Base-by-base conservation (phyloP, 2,329 filamentous ascomycete genomes). In the Paramyrothecium roridum region DNA sequence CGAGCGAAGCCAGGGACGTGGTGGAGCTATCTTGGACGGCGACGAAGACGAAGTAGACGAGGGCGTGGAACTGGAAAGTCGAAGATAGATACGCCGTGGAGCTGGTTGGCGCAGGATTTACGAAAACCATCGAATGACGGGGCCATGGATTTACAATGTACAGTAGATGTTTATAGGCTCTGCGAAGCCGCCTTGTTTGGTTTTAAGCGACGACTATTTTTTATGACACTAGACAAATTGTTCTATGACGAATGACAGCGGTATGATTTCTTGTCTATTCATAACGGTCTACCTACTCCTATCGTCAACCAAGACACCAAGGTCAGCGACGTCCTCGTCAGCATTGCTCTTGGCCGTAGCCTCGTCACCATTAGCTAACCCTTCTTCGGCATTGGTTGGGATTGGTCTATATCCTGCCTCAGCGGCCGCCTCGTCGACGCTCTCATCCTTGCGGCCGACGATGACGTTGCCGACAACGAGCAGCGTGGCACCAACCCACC, bases 401-500 rank as follows among this genome's bases (percentile, higher is more conserved):
- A 73, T 57, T 12, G 67, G 63, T 17, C 61, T 65, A 51, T 71
- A 71, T 2, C 60, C 69, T 43, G 63, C 67, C 30, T 66, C 67
- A 3, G 58, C 16, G 8, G 50, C 58, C 46, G 48, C 57, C 13
- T 54, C 59, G 17, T 65, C 65, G 20, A 66, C 65, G 3, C 60
- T 68, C 65, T 86, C 86, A 56, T 89, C 86, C 63, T 90, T 84
- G 54, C 83, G 78, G 3, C 90, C 89, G 59, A 93, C 88, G 56
- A 93, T 86, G 47, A 93, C 88, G 60, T 90, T 92, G 2, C 90
- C 90, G 0, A 82, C 87, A 1, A 93, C 86, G 11, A 93, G 76
- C 64, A 93, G 72, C 3, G 82, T 76, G 0, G 90, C 90, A 13
- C 90, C 90, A 6, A 85, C 73, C 85, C 88, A 93, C 90, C 90